phyloP scores from a whole-genome alignment of 495 filamentous ascomycete genomes.

The Penicillium macrosclerotiorum region DNA sequence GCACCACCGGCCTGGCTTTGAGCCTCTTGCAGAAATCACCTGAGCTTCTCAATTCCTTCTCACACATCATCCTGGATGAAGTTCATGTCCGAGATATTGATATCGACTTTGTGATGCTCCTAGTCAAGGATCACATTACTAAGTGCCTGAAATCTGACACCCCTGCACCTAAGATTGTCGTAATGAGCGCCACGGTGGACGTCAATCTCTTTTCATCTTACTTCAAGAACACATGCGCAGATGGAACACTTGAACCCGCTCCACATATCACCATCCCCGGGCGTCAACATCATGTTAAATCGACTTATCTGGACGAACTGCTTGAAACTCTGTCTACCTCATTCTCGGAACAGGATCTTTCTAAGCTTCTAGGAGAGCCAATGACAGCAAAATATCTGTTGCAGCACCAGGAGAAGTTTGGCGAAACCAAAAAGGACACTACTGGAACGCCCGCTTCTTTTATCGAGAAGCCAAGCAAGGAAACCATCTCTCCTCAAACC shows the following conservation, averaged over 20 bases:
- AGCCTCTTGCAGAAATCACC: conserved; percentile 44
- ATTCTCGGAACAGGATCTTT: conserved; percentile 14
- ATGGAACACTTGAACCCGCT: conserved; percentile 35
- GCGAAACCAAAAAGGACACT: not conserved
- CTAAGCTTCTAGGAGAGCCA: conserved; percentile 19
- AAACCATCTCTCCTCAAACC: not conserved
- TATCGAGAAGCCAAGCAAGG: not conserved
- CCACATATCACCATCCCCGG: conserved; percentile 55
- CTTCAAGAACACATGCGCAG: conserved; percentile 34
- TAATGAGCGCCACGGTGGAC: conserved; percentile 62
- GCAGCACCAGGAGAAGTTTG: conserved; percentile 3
- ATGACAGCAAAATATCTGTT: conserved; percentile 10
- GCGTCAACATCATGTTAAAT: conserved; percentile 53
- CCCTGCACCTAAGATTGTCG: conserved; percentile 47
- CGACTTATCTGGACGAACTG: conserved; percentile 53
- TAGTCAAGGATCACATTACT: conserved; percentile 47
- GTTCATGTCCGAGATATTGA: conserved; percentile 58
- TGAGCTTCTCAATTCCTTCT: conserved; percentile 38
- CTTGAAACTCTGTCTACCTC: conserved; percentile 30
- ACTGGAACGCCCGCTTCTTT: too few species aligned
- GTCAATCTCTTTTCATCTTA: conserved; percentile 55
- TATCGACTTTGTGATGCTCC: conserved; percentile 55
- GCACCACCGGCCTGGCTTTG: conserved; percentile 56
- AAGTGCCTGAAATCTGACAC: conserved; percentile 32
- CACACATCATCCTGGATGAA: conserved; percentile 60